Evolutionary conservation across 306 rosid genomes (phyloP).

Genomic region (Cicer chorassanicum): DNA sequence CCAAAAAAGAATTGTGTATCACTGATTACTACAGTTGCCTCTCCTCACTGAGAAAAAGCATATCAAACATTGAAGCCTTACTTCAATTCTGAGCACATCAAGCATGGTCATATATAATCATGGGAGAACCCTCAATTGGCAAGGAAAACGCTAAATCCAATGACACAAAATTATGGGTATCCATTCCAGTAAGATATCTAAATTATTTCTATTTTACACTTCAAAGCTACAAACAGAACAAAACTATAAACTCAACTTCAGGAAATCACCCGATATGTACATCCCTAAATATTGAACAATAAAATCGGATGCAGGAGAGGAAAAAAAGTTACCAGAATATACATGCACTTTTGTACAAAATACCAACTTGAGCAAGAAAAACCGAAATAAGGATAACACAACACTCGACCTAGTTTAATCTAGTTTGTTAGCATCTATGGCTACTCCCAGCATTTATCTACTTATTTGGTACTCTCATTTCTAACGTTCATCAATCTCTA

Average conservation of each 20-base stretch:
- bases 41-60: constrained; percentile 28
- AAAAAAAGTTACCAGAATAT: constrained; percentile 42
- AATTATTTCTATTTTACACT: constrained; percentile 43
- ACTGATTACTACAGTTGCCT: not conserved
- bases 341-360: constrained; percentile 57
- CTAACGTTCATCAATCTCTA: constrained; percentile 43
- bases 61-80: constrained; percentile 1
- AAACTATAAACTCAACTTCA: constrained; percentile 49
- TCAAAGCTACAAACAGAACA: constrained; percentile 49
- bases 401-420: constrained; percentile 47
- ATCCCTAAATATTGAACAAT: constrained; percentile 49
- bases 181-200: constrained; percentile 51
- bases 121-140: constrained; percentile 40
- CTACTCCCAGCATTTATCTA: constrained; percentile 52
- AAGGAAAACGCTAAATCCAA: constrained; percentile 26
- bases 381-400: constrained; percentile 37
- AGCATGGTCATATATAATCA: constrained; percentile 36
- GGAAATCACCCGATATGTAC: constrained; percentile 53
- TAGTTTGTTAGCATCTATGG: constrained; percentile 55
- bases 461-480: constrained; percentile 48
- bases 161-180: constrained; percentile 41
- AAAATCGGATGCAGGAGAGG: constrained; percentile 40
- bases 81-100: constrained; percentile 37
- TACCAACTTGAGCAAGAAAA: constrained; percentile 45
- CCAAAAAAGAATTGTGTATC: constrained; percentile 23